These are phyloP conservation scores for Mycena filopes DNA, from an alignment of 768 basidiomycete species.

Conservation along the genomic window DNA sequence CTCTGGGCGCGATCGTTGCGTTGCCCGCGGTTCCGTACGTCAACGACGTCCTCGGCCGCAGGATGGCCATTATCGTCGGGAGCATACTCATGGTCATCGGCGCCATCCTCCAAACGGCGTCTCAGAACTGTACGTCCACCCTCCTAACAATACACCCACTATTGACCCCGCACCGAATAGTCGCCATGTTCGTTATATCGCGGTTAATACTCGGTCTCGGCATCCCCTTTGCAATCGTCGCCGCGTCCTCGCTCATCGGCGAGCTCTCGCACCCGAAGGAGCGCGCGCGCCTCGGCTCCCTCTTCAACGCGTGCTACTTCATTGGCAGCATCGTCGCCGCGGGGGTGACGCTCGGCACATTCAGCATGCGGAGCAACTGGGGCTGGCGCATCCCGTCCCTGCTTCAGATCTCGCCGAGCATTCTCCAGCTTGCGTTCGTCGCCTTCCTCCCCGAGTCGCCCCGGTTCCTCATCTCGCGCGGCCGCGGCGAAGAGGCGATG, in stretches of 20 bases:
- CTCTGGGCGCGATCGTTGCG: slow-evolving; percentile 66
- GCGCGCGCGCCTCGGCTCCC: slow-evolving; percentile 70
- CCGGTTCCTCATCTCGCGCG: slow-evolving; percentile 70
- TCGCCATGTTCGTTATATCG: slow-evolving; percentile 68
- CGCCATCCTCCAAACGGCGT: slow-evolving; percentile 56
- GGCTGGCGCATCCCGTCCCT: slow-evolving; percentile 79
- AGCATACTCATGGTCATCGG: slow-evolving; percentile 61
- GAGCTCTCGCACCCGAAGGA: slow-evolving; percentile 79
- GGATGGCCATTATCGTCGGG: slow-evolving; percentile 61
- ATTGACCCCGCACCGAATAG: slow-evolving; percentile 37
- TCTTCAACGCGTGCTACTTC: slow-evolving; percentile 74
- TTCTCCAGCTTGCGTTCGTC: slow-evolving; percentile 65
- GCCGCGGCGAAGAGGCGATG: slow-evolving; percentile 60
- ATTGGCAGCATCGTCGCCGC: slow-evolving; percentile 67
- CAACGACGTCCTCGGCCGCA: slow-evolving; percentile 62
- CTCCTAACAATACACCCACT: background rate
- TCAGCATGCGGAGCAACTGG: slow-evolving; percentile 66
- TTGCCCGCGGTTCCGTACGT: slow-evolving; percentile 64
- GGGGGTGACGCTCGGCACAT: slow-evolving; percentile 71
- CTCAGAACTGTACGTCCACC: slow-evolving; percentile 59
- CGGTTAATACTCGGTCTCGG: slow-evolving; percentile 58
- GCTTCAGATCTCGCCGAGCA: slow-evolving; percentile 64
- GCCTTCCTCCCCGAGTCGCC: slow-evolving; percentile 73
- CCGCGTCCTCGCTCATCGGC: slow-evolving; percentile 73
- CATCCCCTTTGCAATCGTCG: slow-evolving; percentile 69